Evolutionary conservation across 2,329 filamentous ascomycete genomes (phyloP).

Genomic region (Orbilia blumenaviensis): DNA sequence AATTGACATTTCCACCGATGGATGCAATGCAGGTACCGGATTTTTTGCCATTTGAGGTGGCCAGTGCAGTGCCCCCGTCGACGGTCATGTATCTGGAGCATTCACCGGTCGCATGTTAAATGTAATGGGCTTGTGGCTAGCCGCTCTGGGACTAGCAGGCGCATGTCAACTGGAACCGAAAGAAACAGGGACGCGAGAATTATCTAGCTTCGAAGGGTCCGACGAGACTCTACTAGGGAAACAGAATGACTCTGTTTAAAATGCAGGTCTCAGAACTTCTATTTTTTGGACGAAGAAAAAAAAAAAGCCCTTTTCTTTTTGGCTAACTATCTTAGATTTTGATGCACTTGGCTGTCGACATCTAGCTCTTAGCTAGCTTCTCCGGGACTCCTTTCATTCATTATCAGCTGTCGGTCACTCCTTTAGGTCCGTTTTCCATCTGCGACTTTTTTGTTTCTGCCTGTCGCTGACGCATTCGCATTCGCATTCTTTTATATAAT

Average conservation of each 20-base stretch:
- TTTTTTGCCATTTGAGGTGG: conserved; percentile 1
- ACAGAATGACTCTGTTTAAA: conserved; percentile 45
- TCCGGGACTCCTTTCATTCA: conserved; percentile 15
- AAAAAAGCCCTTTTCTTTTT: conserved; percentile 24
- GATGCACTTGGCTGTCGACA: conserved; percentile 25
- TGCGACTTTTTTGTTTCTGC: conserved; percentile 27
- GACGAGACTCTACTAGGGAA: conserved; percentile 22
- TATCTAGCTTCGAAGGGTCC: too few relatives aligned
- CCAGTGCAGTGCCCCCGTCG: too few relatives aligned
- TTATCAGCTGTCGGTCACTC: conserved; percentile 2
- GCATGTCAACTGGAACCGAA: conserved; percentile 48
- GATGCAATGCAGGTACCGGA: conserved; percentile 1
- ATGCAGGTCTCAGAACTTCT: conserved; percentile 29
- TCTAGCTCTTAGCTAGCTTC: conserved; percentile 27
- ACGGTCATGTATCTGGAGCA: conserved; percentile 46
- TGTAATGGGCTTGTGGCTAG: too few relatives aligned
- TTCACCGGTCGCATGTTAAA: conserved; percentile 49
- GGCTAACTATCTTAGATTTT: conserved; percentile 9
- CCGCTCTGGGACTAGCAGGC: conserved; percentile 22
- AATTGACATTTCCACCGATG: background rate
- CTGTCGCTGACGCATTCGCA: background rate
- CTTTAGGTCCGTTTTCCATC: conserved; percentile 25
- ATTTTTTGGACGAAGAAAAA: background rate
- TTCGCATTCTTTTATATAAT: conserved; percentile 42
- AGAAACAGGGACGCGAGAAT: conserved; percentile 42